Conservation (phyloP, 1,284 basidiomycete species). For the Trametes pubescens region DNA sequence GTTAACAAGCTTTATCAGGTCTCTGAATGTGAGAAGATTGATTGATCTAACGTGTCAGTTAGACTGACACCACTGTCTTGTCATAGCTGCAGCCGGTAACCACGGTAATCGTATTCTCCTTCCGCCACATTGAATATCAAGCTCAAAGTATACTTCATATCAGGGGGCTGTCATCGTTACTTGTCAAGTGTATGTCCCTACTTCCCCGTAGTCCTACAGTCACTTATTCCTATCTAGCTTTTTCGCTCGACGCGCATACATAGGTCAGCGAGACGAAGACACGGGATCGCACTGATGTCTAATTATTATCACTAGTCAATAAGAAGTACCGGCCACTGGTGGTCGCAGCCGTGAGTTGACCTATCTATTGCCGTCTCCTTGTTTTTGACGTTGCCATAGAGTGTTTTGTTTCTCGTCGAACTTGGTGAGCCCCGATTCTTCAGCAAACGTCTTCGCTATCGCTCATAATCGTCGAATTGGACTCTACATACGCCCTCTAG, state of each 20-base stretch:
- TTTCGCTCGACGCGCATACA: neutral
- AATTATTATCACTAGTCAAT: neutral
- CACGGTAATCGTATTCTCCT: neutral
- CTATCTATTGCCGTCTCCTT: too few relatives aligned
- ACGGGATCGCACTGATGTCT: too few relatives aligned
- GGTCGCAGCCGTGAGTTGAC: neutral
- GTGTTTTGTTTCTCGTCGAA: neutral
- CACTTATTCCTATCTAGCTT: neutral
- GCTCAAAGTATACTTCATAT: neutral
- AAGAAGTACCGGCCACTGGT: neutral
- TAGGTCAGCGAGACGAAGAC: neutral
- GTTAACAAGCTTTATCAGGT: neutral
- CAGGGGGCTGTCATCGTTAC: neutral
- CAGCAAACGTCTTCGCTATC: too few relatives aligned
- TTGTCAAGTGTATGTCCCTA: neutral
- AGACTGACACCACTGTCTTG: neutral
- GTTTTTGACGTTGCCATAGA: neutral
- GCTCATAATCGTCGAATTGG: too few relatives aligned
- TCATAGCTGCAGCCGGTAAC: neutral
- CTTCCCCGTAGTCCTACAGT: too few relatives aligned
- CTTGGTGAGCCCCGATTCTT: neutral
- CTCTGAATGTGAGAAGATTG: neutral
- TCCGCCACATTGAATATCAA: neutral
- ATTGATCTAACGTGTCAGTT: neutral
- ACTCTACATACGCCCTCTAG: too few relatives aligned